Evolutionary conservation across 257 asterid species (phyloP).

Genomic region (Primulina eburnea): DNA sequence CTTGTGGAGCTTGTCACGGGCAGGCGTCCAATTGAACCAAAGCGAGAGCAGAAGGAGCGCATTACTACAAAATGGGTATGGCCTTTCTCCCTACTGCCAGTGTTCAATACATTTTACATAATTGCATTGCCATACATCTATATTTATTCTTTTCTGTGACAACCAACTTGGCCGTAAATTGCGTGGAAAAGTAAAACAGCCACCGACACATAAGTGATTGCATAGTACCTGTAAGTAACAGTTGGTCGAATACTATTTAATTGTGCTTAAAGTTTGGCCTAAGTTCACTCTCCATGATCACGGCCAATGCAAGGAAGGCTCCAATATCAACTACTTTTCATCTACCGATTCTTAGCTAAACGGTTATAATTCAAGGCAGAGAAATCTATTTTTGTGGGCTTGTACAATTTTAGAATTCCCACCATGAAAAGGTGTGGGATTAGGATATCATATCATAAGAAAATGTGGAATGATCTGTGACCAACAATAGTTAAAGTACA

Average conservation of each 20-base stretch:
- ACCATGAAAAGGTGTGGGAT: background rate
- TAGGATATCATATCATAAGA: background rate
- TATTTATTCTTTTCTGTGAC: too few species aligned
- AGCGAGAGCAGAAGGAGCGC: slow-evolving; percentile 37
- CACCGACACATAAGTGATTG: too few species aligned
- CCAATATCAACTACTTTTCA: background rate
- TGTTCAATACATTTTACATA: too few species aligned
- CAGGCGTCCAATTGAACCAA: slow-evolving; percentile 52
- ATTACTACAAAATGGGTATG: slow-evolving; percentile 58
- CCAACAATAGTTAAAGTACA: background rate
- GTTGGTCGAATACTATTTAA: too few species aligned
- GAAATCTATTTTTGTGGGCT: too few species aligned
- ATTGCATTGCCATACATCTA: too few species aligned
- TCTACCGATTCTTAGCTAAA: background rate
- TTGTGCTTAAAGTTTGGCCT: too few species aligned
- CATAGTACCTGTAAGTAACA: too few species aligned
- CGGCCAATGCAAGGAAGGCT: background rate
- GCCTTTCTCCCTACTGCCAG: background rate
- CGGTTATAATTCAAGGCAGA: background rate
- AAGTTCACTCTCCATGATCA: too few species aligned
- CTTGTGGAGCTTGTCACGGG: slow-evolving; percentile 70
- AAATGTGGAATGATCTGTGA: background rate
- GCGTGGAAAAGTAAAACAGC: too few species aligned
- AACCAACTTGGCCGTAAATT: too few species aligned
- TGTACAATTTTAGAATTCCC: background rate